Evolutionary conservation across 1,284 basidiomycete species (phyloP).

Genomic region (Rhodotorula sp.): DNA sequence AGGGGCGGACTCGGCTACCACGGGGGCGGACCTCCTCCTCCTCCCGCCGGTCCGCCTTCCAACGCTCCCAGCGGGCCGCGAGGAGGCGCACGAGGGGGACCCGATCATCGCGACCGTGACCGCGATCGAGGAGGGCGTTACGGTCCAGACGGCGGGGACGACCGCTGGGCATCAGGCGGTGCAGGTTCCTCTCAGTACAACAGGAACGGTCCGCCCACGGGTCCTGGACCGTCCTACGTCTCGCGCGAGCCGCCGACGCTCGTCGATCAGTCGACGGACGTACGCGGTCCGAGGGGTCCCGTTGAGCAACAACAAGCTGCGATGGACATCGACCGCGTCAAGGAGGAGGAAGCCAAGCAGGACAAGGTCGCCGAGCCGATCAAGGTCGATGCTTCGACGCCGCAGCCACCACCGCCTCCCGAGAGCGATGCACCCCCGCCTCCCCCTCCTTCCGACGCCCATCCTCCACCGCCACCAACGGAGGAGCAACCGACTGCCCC

Average conservation of each 20-base stretch:
- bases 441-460: slow-evolving; percentile 58
- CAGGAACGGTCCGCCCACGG: not conserved
- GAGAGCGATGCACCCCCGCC: slow-evolving; percentile 46
- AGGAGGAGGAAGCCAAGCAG: not conserved
- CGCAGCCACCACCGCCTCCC: slow-evolving; percentile 45
- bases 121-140: not conserved
- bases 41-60: no score
- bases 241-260: slow-evolving; percentile 1
- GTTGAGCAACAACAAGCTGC: not conserved
- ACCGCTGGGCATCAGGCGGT: slow-evolving; percentile 56
- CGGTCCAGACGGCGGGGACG: slow-evolving; percentile 53
- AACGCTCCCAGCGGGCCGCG: no score
- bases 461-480: slow-evolving; percentile 70
- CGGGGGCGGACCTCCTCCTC: slow-evolving; percentile 3
- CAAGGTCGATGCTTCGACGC: slow-evolving; percentile 14
- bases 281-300: not conserved
- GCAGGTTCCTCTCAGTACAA: not conserved
- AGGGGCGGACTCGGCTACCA: slow-evolving; percentile 17
- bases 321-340: slow-evolving; percentile 13
- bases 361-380: slow-evolving; percentile 6
- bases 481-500: slow-evolving; percentile 50
- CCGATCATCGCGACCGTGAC: not conserved
- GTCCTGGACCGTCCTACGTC: not conserved
- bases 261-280: not conserved
- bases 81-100: no score